These are phyloP conservation scores for Stagonosporopsis tanaceti DNA, from an alignment of 2,329 filamentous ascomycete species.

Conservation along the genomic window DNA sequence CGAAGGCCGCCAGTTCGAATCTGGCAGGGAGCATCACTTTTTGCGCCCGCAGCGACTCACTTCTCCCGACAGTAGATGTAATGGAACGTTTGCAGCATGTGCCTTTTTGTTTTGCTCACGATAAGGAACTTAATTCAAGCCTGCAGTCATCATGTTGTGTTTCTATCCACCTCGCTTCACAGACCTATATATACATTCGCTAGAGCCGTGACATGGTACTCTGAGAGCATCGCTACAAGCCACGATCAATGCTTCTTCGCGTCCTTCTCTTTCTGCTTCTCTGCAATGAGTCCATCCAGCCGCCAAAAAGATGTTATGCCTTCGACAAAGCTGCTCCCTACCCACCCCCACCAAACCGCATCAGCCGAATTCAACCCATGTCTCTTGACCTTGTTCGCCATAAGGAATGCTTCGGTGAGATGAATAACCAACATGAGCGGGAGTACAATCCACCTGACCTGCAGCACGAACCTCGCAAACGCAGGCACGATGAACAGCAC, in stretches of 20 bases:
- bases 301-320: conserved; percentile 60
- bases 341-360: conserved; percentile 63
- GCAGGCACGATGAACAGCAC: conserved; percentile 60
- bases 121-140: no score
- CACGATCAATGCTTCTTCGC: conserved; percentile 42
- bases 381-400: conserved; percentile 58
- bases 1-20: conserved; percentile 42
- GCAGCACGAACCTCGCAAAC: conserved; percentile 66
- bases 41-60: neutral
- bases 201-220: neutral
- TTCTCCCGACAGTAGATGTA: neutral
- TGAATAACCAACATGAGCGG: conserved; percentile 71
- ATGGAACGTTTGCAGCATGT: no score
- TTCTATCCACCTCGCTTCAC: no score
- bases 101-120: neutral
- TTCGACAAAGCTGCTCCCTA: conserved; percentile 61
- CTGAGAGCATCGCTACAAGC: no score
- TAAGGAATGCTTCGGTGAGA: conserved; percentile 63
- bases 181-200: neutral
- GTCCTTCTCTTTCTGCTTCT: conserved; percentile 40
- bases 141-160: no score
- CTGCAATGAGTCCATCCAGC: conserved; percentile 33
- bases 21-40: conserved; percentile 31
- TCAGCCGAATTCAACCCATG: conserved; percentile 61
- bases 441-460: conserved; percentile 67